A percentile compares a stretch with the other conserved stretches of the same genome.
phyloP scores from a whole-genome alignment of 495 filamentous ascomycete species.

The Hapsidospora chrysogenum region DNA sequence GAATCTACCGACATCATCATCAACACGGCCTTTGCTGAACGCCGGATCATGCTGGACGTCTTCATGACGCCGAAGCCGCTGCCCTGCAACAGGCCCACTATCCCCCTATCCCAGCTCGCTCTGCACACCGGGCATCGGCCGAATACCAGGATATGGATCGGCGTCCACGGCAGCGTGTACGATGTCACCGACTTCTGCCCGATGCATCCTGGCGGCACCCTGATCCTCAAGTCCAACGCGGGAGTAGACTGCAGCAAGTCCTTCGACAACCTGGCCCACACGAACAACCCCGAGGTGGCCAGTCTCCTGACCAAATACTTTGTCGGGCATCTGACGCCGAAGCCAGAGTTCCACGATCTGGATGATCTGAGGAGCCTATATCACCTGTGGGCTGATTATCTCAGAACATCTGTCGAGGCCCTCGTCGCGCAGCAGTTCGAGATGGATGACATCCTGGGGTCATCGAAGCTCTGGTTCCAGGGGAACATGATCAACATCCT shows the following conservation, averaged over 20 bases:
- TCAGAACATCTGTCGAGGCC: constrained; percentile 27
- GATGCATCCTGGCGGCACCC: constrained; percentile 31
- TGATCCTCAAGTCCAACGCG: constrained; percentile 35
- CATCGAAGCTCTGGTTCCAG: constrained; percentile 24
- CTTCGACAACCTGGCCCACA: constrained; percentile 34
- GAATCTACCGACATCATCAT: constrained; percentile 26
- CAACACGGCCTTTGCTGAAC: constrained; percentile 33
- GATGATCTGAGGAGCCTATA: constrained; percentile 22
- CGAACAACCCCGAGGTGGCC: constrained; percentile 31
- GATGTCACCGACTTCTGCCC: constrained; percentile 32
- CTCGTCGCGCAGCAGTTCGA: constrained; percentile 31
- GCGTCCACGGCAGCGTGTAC: constrained; percentile 31
- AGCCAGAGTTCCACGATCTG: constrained; percentile 25
- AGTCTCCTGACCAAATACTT: constrained; percentile 33
- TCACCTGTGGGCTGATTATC: constrained; percentile 28
- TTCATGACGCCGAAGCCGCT: constrained; percentile 36
- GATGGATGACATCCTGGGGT: constrained; percentile 27
- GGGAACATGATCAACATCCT: constrained; percentile 26
- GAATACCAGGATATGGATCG: constrained; percentile 32
- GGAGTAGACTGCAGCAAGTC: constrained; percentile 32
- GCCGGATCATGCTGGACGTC: constrained; percentile 36
- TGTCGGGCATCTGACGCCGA: constrained; percentile 29
- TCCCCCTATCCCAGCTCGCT: constrained; percentile 29
- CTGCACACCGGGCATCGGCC: constrained; percentile 29
- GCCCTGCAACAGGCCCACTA: constrained; percentile 26